Evolutionary conservation across 2,329 filamentous ascomycete species (phyloP).

Genomic region (Chrysoporthe austroafricana): DNA sequence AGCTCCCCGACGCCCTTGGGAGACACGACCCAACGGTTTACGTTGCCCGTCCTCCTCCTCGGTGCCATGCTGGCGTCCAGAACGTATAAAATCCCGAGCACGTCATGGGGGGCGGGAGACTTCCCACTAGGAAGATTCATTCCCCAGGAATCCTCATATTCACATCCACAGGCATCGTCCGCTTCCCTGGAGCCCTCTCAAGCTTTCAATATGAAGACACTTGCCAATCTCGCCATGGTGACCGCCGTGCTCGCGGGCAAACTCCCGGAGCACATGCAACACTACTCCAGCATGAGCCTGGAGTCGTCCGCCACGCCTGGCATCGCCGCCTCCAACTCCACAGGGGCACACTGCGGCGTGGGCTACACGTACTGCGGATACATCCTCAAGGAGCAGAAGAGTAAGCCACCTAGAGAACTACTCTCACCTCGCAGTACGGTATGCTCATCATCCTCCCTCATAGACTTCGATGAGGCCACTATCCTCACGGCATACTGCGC

Average conservation of each 20-base stretch:
- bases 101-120: conserved; percentile 8
- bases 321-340: conserved; percentile 7
- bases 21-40: conserved; percentile 8
- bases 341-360: conserved; percentile 19
- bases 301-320: neutral
- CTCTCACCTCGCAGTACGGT: neutral
- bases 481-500: conserved; percentile 29
- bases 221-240: conserved; percentile 4
- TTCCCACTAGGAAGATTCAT: neutral
- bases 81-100: conserved; percentile 23
- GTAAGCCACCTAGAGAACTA: neutral
- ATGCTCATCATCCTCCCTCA: neutral
- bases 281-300: conserved; percentile 1
- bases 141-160: neutral
- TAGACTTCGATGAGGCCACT: conserved; percentile 25
- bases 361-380: conserved; percentile 29
- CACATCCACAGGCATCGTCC: neutral
- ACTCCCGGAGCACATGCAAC: neutral
- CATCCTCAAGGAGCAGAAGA: conserved; percentile 26
- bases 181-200: neutral
- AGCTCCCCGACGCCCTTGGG: conserved; percentile 6
- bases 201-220: conserved; percentile 14
- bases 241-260: conserved; percentile 11
- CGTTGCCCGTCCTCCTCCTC: neutral
- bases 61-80: neutral